Evolutionary conservation across 2,329 filamentous ascomycete species (phyloP), one percentile per base, ranked within the genome.

Genomic region (Monilinia fructigena): DNA sequence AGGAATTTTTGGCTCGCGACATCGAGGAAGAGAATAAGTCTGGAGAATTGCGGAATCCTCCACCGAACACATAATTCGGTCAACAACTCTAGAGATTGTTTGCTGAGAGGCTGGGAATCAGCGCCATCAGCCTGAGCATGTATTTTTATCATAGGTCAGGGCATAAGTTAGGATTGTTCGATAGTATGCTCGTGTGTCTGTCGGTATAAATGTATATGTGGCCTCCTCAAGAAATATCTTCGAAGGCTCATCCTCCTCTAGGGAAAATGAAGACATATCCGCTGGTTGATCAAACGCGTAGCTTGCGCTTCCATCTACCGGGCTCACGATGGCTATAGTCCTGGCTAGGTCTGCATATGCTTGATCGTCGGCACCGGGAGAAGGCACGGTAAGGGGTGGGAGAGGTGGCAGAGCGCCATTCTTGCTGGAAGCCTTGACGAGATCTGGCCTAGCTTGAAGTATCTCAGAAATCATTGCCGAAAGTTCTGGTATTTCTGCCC

Each of bases 381-480:
- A 28, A 42, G 58, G 16, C 60, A 50, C 69, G 11, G 69, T 67
- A 75, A 79, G 66, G 78, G 82, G 48, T 77, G 83, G 70, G 73
- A 82, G 82, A 64, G 87, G 81, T 52, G 85, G 86, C 61, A 91
- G 80, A 16, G 82, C 77, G 74, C 85, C 86, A 58, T 87, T 85
- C 28, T 82, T 79, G 40, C 81, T 63, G 4, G 72, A 72, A 16
- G 70, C 72, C 59, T 93, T 96, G 60, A 92, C 89, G 63, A 98
- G 82, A 70, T 94, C 90, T 4, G 93, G 94, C 72, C 91, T 92
- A 7, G 90, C 90, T 68, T 91, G 92, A 52, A 98, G 82, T 70
- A 99, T 92, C 48, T 93, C 91, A 73, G 96, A 83, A 83, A 99
- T 95, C 87, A 98, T 93, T 72, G 95, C 91, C 7, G 93, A 95